Percentiles rank a stretch among this genome's conserved stretches.
These are phyloP conservation scores for Mrakia hoshinonis DNA, from an alignment of 768 basidiomycete species.

Conservation along the genomic window DNA sequence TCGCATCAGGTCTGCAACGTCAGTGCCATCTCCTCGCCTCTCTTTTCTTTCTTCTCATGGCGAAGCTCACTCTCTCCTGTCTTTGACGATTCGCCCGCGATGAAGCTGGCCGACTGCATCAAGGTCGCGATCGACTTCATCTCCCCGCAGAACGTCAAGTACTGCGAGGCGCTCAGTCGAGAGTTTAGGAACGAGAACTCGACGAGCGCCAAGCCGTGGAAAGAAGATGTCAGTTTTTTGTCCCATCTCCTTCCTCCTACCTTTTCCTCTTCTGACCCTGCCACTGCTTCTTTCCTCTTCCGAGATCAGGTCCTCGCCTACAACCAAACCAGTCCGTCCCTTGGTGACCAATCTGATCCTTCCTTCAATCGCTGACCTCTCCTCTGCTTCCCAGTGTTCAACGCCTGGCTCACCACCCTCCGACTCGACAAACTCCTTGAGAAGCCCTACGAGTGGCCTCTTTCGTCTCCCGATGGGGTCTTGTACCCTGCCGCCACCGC, in stretches of 20 bases:
- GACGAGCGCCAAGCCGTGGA: slow-evolving; percentile 40
- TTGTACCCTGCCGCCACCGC: no score
- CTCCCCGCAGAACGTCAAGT: slow-evolving; percentile 78
- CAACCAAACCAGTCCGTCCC: background rate
- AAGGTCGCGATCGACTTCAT: slow-evolving; percentile 95
- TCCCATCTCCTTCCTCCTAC: background rate
- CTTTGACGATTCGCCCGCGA: no score
- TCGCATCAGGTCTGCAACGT: slow-evolving; percentile 65
- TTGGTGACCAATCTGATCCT: background rate
- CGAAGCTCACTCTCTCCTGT: slow-evolving; percentile 46
- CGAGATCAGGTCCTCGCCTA: background rate
- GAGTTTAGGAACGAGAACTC: slow-evolving; percentile 89
- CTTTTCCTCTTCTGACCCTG: no score
- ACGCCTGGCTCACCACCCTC: background rate
- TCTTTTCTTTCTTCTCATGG: background rate
- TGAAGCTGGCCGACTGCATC: slow-evolving; percentile 86
- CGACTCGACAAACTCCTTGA: slow-evolving; percentile 3
- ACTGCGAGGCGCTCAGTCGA: slow-evolving; percentile 73
- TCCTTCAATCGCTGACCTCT: background rate
- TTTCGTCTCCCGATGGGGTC: no score
- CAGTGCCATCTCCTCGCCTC: background rate
- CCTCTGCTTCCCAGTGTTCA: background rate
- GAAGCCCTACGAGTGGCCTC: no score
- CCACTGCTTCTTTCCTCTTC: no score
- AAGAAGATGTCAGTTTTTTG: background rate